Evolutionary conservation across 352 stramenopile species (phyloP).

Genomic region (Saprolegnia parasitica): DNA sequence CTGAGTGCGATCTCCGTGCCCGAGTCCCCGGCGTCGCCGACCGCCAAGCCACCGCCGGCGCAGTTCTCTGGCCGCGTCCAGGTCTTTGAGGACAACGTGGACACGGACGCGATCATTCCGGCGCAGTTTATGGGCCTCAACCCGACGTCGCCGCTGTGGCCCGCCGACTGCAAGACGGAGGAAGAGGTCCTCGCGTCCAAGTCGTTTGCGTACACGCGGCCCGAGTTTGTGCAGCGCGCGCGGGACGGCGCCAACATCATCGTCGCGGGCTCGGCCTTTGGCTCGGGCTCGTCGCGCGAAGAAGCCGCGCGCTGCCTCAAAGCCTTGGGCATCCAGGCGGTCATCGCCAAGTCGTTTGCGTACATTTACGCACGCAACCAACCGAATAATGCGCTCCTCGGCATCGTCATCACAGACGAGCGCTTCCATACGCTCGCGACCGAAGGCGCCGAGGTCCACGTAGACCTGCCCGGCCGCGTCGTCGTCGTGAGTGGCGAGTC

Average conservation of each 20-base stretch:
- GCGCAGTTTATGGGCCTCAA: conserved; percentile 81
- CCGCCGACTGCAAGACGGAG: conserved; percentile 68
- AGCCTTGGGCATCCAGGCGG: conserved; percentile 66
- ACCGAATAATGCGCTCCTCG: conserved; percentile 75
- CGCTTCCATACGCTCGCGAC: conserved; percentile 68
- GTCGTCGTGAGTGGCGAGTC: conserved; percentile 56
- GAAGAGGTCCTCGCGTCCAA: conserved; percentile 73
- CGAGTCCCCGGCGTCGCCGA: conserved; percentile 48
- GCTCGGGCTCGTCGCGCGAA: conserved; percentile 71
- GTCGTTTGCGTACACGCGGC: conserved; percentile 74
- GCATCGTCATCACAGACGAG: conserved; percentile 76
- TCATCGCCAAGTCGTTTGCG: conserved; percentile 82
- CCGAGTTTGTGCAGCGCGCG: conserved; percentile 70
- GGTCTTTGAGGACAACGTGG: conserved; percentile 72
- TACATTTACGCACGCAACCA: conserved; percentile 85
- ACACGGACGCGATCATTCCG: conserved; percentile 76
- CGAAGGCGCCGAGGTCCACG: conserved; percentile 60
- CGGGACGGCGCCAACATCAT: conserved; percentile 75
- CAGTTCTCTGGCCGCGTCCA: conserved; percentile 66
- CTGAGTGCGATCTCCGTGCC: conserved; percentile 47
- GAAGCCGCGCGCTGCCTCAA: conserved; percentile 79
- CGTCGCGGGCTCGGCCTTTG: conserved; percentile 66
- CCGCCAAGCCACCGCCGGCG: conserved; percentile 50
- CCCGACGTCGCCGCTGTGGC: conserved; percentile 74
- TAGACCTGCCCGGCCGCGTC: conserved; percentile 62